A percentile compares a stretch with the other conserved stretches of the same genome.
Evolutionary conservation across 495 filamentous ascomycete genomes (phyloP).

Genomic region (Penicillium samsonianum): DNA sequence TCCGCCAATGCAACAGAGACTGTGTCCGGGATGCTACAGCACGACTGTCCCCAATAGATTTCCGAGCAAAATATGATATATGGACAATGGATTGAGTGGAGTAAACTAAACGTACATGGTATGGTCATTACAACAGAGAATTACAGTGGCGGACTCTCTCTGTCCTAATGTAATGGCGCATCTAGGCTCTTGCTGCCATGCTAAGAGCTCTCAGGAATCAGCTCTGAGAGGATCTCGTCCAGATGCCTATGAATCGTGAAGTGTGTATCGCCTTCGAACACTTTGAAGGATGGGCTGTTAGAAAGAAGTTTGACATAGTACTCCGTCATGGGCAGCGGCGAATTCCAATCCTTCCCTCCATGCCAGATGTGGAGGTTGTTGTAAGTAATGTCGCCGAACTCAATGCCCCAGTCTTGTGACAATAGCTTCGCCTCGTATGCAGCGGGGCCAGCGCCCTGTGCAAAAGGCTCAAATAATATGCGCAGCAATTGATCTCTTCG

Average conservation of each 20-base stretch:
- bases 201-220: slow-evolving; percentile 5
- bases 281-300: slow-evolving; percentile 14
- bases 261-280: slow-evolving; percentile 21
- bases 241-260: slow-evolving; percentile 22
- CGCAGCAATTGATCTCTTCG: slow-evolving; percentile 1
- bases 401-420: slow-evolving; percentile 35
- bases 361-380: slow-evolving; percentile 38
- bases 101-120: background rate
- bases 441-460: slow-evolving; percentile 13
- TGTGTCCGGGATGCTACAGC: background rate
- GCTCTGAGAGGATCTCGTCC: slow-evolving; percentile 15
- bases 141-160: background rate
- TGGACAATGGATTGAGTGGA: background rate
- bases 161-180: background rate
- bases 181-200: background rate
- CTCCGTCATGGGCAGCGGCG: slow-evolving; percentile 27
- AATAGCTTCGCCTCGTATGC: slow-evolving; percentile 33
- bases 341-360: slow-evolving; percentile 32
- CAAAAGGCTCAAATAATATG: slow-evolving; percentile 31
- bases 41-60: background rate
- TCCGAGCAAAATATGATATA: background rate
- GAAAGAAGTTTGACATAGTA: slow-evolving; percentile 23
- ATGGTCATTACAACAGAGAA: background rate
- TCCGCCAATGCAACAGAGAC: background rate
- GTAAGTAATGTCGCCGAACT: slow-evolving; percentile 33